phyloP scores from a whole-genome alignment of 2,329 filamentous ascomycete genomes.

The Cordyceps cicadae region DNA sequence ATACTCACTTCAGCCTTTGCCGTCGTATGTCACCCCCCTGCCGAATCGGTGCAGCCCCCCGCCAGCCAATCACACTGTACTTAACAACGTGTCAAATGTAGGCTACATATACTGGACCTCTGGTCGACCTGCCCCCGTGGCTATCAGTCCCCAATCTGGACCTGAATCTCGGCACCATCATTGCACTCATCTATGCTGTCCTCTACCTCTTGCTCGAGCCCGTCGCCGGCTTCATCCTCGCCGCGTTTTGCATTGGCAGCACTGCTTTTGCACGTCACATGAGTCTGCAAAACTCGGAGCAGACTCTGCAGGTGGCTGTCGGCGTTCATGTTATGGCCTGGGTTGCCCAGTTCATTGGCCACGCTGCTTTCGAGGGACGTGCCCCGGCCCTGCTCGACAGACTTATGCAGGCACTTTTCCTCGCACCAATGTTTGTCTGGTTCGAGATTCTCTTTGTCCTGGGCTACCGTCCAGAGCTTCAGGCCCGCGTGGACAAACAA shows the following conservation, averaged over 20 bases:
- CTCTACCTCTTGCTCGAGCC: constrained; percentile 92
- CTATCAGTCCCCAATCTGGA: constrained; percentile 59
- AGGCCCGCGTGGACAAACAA: constrained; percentile 67
- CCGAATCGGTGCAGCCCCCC: not conserved
- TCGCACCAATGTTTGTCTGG: constrained; percentile 96
- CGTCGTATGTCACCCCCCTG: constrained; percentile 43
- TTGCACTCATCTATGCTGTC: constrained; percentile 59
- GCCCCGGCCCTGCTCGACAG: constrained; percentile 89
- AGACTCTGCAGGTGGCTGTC: constrained; percentile 50
- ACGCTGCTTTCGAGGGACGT: constrained; percentile 79
- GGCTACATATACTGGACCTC: constrained; percentile 54
- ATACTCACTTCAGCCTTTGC: constrained; percentile 65
- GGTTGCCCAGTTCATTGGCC: constrained; percentile 85
- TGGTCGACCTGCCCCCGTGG: constrained; percentile 57
- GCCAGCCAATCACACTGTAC: constrained; percentile 6
- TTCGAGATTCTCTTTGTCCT: constrained; percentile 85
- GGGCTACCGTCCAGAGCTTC: constrained; percentile 83
- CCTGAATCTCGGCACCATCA: constrained; percentile 58
- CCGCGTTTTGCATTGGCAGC: constrained; percentile 65
- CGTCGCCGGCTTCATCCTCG: constrained; percentile 72
- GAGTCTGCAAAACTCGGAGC: constrained; percentile 45
- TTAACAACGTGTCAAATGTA: constrained; percentile 21
- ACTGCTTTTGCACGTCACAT: constrained; percentile 72
- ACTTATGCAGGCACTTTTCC: constrained; percentile 79
- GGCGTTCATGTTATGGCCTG: constrained; percentile 66